Base-by-base conservation (phyloP, 306 rosid species). In the Oxytropis ochrocephala region DNA sequence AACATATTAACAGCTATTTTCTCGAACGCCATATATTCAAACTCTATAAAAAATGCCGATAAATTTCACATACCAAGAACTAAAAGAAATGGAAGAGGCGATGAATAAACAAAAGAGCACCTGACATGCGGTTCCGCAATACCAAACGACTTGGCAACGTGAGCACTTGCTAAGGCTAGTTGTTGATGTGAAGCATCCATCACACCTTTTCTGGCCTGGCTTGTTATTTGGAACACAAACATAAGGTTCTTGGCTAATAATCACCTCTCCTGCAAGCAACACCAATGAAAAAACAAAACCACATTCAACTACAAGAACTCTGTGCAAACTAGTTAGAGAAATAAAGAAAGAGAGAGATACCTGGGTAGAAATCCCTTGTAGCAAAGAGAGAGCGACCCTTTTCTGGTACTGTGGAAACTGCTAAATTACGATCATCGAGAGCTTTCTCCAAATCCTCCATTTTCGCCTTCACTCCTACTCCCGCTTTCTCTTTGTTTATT, bases 351-450 rank as follows among this genome's bases (percentile, higher is more conserved):
- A 67, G 52, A 16, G 67, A 70, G 70, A 64, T 18, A 89, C 92
- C 96, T 74, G 91, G 96, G 74, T 54, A 69, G 77, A 90, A 86
- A 77, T 82, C 85, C 54, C 73, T 79, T 71, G 80, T 49, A 54
- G 91, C 75, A 14, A 85, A 75, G 44, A 90, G 88, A 81, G 90
- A 88, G 19, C 91, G 91, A 27, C 96, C 98, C 82, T 88, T 93
- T 48, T 78, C 86, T 67, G 79, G 71, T 38, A 83, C 7, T 19
- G 70, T 80, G 56, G 90, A 80, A 65, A 93, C 82, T 5, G 74
- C 49, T 65, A 93, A 62, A 64, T 72, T 75, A 3, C 60, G 66
- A 64, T 51, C 62, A 54, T 66, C 56, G 11, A 89, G 74, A 7
- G 60, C 79, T 39, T 72, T 73, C 71, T 73, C 88, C 85, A 92